Evolutionary conservation across 1,284 basidiomycete species (phyloP), one percentile per base, ranked within the genome.

Genomic region (Bondarzewia mesenterica): DNA sequence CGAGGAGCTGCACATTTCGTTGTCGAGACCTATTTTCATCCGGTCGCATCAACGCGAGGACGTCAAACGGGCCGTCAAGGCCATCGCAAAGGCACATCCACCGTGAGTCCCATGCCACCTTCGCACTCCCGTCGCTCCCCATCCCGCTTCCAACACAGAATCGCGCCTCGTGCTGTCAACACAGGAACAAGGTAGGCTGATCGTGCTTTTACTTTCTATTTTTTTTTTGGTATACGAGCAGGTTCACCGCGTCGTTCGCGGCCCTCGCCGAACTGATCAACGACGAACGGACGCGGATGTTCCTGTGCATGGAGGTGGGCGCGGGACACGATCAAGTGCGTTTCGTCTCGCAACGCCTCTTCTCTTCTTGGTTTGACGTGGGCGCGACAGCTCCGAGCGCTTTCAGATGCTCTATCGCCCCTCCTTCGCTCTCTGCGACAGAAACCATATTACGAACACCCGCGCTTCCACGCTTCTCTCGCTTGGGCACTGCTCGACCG

Each of bases 381-480:
- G 6, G 20, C 26, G 20, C 7, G 26, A 22, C 57, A 89, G 87
- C 62, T 89, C 15, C 65, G 68, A 51, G 55, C 60, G 7, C 66
- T 89, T 32, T 69, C 77, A 1, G 67, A 75, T 42, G 64, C 68
- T 14, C 62, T 90, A 37, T 67, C 70, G 2, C 78, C 82, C 2
- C 67, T 69, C 2, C 64, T 91, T 36, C 67, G 65, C 12, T 58
- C 63, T 6, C 69, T 89, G 27, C 78, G 80, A 35, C 86, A 91
- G 53, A 78, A 80, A 56, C 73, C 75, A 47, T 92, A 85, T 63
- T 92, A 93, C 60, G 58, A 67, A 20, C 67, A 76, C 37, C 86
- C 90, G 15, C 75, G 79, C 26, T 92, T 90, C 58, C 90, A 93
- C 58, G 75, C 80, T 10, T 91, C 89, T 1, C 76, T 93, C 47